These are phyloP conservation scores for Aspergillus awamori DNA, from an alignment of 2,329 filamentous ascomycete species.

Conservation along the genomic window DNA sequence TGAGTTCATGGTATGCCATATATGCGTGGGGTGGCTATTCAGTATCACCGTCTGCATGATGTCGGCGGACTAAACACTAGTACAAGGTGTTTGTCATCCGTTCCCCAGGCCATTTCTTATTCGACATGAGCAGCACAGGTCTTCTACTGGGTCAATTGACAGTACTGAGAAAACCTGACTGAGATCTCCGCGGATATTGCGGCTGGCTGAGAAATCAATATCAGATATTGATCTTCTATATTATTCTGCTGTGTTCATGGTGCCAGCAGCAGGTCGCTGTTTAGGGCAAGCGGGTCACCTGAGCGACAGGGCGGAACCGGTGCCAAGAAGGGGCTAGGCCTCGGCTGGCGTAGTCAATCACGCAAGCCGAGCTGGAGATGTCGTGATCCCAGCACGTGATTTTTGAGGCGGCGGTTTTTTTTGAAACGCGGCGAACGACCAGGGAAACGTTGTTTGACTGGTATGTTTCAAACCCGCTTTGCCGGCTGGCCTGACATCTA, in stretches of 20 bases:
- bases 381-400: slow-evolving; percentile 25
- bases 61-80: not conserved
- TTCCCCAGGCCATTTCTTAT: not conserved
- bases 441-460: not conserved
- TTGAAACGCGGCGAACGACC: not conserved
- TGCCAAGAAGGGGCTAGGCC: slow-evolving; percentile 1
- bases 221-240: not conserved
- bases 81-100: not conserved
- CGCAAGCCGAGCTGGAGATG: slow-evolving; percentile 29
- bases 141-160: not conserved
- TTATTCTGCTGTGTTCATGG: not conserved
- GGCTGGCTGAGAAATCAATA: not conserved
- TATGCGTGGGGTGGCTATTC: not conserved
- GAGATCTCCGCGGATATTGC: not conserved
- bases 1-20: not conserved
- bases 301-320: slow-evolving; percentile 4
- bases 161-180: not conserved
- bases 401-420: slow-evolving; percentile 4
- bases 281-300: slow-evolving; percentile 20
- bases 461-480: not conserved
- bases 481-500: not conserved
- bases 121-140: not conserved
- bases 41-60: not conserved
- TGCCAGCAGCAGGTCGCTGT: not conserved
- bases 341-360: slow-evolving; percentile 22